phyloP scores from a whole-genome alignment of 148 eudicot genomes.

The Fagopyrum esculentum region DNA sequence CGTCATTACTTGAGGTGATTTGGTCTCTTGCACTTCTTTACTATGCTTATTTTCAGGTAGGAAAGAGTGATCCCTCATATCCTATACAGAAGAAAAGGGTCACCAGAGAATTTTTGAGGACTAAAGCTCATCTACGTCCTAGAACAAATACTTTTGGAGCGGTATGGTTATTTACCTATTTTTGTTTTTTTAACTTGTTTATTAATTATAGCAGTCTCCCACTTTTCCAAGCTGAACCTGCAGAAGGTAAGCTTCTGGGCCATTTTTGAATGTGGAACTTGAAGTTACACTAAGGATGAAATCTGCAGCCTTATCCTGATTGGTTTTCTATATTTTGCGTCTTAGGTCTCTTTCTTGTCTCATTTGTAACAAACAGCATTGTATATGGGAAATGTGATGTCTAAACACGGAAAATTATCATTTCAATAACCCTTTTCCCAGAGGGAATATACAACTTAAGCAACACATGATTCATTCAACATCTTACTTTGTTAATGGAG shows the following conservation, averaged over 20 bases:
- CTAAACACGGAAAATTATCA: background rate
- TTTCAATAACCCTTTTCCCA: background rate
- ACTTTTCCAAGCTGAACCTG: background rate
- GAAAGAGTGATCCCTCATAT: conserved; percentile 78
- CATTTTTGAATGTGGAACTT: background rate
- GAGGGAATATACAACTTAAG: background rate
- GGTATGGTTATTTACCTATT: conserved; percentile 41
- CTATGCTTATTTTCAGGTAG: conserved; percentile 41
- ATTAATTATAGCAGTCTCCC: background rate
- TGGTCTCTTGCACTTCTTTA: background rate
- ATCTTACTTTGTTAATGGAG: background rate
- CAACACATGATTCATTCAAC: no score
- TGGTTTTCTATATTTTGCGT: background rate
- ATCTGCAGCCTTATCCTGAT: background rate
- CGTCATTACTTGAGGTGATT: background rate
- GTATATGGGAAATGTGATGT: background rate
- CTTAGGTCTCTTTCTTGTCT: background rate
- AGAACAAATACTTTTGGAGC: conserved; percentile 97
- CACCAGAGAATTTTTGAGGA: conserved; percentile 87
- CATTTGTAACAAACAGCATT: background rate
- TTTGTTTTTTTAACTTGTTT: background rate
- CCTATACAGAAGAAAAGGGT: conserved; percentile 98
- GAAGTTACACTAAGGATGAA: background rate
- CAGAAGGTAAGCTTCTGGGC: background rate
- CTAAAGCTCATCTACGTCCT: conserved; percentile 98